Evolutionary conservation across 2,329 filamentous ascomycete genomes (phyloP).

Genomic region (Fusarium drepaniforme): DNA sequence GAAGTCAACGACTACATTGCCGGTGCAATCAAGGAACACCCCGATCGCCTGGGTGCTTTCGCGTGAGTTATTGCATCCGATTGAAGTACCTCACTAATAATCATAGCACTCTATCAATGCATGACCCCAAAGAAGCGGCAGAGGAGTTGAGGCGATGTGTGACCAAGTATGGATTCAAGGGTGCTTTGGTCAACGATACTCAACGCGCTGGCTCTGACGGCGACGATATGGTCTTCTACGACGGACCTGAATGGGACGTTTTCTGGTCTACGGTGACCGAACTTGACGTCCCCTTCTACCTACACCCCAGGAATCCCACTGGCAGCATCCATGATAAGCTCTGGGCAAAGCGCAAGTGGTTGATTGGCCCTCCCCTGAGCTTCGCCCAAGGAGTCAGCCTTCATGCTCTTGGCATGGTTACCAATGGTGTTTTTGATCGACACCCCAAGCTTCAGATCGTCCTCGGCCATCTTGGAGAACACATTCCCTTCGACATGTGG

Average conservation of each 20-base stretch:
- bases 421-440: slow-evolving; percentile 64
- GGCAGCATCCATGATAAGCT: slow-evolving; percentile 69
- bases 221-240: slow-evolving; percentile 74
- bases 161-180: slow-evolving; percentile 70
- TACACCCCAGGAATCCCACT: slow-evolving; percentile 71
- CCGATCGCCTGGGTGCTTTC: slow-evolving; percentile 60
- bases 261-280: slow-evolving; percentile 71
- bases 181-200: slow-evolving; percentile 71
- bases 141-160: slow-evolving; percentile 66
- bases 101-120: slow-evolving; percentile 62
- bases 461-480: slow-evolving; percentile 62
- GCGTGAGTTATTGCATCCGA: slow-evolving; percentile 47
- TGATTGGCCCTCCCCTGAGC: slow-evolving; percentile 69
- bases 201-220: slow-evolving; percentile 70
- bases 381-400: slow-evolving; percentile 71
- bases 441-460: slow-evolving; percentile 60
- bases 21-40: slow-evolving; percentile 51
- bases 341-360: slow-evolving; percentile 69
- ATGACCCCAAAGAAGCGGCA: slow-evolving; percentile 63
- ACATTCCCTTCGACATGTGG: slow-evolving; percentile 63
- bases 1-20: slow-evolving; percentile 58
- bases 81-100: not conserved
- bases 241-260: slow-evolving; percentile 68
- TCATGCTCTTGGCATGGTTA: slow-evolving; percentile 65
- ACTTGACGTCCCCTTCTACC: slow-evolving; percentile 73